Base-by-base conservation (phyloP, 176 grass and related monocot genomes). In the Pontederia crassipes region DNA sequence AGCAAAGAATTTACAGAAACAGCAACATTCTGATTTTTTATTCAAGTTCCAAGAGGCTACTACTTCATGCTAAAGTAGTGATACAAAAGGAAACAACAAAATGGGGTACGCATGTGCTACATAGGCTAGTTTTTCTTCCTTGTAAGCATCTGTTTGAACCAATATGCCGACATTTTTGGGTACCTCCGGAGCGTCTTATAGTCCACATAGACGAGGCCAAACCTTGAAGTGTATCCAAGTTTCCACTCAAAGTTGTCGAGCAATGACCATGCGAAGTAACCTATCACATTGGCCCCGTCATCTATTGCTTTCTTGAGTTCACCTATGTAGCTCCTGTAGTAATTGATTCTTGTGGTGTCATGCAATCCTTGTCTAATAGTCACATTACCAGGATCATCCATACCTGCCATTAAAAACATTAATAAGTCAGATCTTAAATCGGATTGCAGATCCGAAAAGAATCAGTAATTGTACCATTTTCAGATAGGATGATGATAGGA, bases 211-310 rank as follows among this genome's bases (percentile, higher is more conserved):
- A 90, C 81, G 10, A 96, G 64, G 2, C 91, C 81, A 9, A 96
- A 96, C 54, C 91, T 83, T 8, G 91, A 86, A 27, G 86, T 96
- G 72, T 96, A 96, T 1, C 91, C 91, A 0, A 84, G 78, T 27
- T 80, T 89, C 91, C 83, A 96, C 53, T 95, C 83, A 8, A 96
- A 96, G 74, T 96, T 96, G 83, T 96, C 91, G 2, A 96, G 91
- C 45, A 96, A 66, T 8, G 91, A 96, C 91, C 86, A 96, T 0
- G 91, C 86, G 35, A 96, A 96, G 69, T 90, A 96, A 0, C 91
- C 86, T 17, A 87, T 84, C 56, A 96, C 91, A 12, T 64, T 68
- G 0, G 86, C 83, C 1, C 91, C 83, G 17, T 80, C 78, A 35
- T 95, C 83, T 64, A 95, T 87, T 8, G 83, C 83, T 65, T 82